These are phyloP conservation scores for Hypsizygus marmoreus DNA, from an alignment of 768 basidiomycete genomes.

Conservation along the genomic window DNA sequence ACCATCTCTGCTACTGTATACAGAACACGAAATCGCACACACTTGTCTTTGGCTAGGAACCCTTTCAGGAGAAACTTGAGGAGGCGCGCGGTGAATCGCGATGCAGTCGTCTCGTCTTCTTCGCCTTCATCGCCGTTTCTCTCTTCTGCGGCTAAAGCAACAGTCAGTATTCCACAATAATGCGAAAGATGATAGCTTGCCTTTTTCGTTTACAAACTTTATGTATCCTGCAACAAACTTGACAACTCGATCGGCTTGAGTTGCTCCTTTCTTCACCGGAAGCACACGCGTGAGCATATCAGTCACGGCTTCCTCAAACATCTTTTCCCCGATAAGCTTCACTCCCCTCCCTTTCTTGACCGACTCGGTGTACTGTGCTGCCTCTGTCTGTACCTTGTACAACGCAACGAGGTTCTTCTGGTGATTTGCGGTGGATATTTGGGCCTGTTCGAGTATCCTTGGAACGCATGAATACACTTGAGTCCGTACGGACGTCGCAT, in stretches of 20 bases:
- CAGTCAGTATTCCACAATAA: neutral
- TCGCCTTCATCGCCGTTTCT: conserved; percentile 37
- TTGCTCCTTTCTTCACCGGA: conserved; percentile 77
- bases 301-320: conserved; percentile 70
- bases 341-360: conserved; percentile 44
- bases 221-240: conserved; percentile 85
- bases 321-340: conserved; percentile 73
- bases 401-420: conserved; percentile 87
- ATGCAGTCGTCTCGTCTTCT: conserved; percentile 63
- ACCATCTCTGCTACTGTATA: conserved; percentile 82
- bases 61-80: conserved; percentile 73
- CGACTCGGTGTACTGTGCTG: conserved; percentile 52
- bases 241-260: conserved; percentile 72
- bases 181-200: conserved; percentile 37
- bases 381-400: conserved; percentile 74
- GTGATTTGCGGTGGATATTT: conserved; percentile 75
- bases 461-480: conserved; percentile 34
- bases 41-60: conserved; percentile 85
- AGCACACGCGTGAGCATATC: conserved; percentile 62
- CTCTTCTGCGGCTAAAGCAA: conserved; percentile 38
- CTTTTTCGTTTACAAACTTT: conserved; percentile 74
- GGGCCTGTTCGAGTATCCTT: conserved; percentile 80
- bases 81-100: conserved; percentile 67
- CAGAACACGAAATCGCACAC: conserved; percentile 77
- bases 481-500: conserved; percentile 8